Evolutionary conservation across 164 flowering plant species (phyloP), one percentile per base, ranked within the genome.

Genomic region (Vitis rotundifolia): DNA sequence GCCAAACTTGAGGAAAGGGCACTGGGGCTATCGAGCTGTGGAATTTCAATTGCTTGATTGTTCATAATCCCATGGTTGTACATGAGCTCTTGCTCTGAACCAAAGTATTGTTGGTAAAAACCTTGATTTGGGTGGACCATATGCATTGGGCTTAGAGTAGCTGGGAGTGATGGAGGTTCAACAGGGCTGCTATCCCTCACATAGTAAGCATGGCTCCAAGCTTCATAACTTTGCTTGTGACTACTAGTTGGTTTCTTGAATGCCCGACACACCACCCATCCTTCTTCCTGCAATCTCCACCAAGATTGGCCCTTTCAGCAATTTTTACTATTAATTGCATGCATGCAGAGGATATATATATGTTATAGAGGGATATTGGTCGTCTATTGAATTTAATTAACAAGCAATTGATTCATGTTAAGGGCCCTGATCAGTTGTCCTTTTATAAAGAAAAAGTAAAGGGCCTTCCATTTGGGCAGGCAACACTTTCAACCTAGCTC

Each of bases 231-330:
- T 78, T 76, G 93, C 65, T 79, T 81, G 63, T 84, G 91, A 67
- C 74, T 85, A 6, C 94, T 92, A 59, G 61, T 79, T 18, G 88
- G 91, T 80, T 93, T 93, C 77, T 79, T 91, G 83, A 93, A 93
- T 72, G 97, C 95, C 3, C 98, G 75, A 59, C 98, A 93, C 3
- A 93, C 97, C 19, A 93, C 98, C 98, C 98, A 93, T 73, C 95
- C 98, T 86, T 91, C 98, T 71, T 94, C 98, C 97, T 91, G 88
- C 77, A 71, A 5, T 47, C 6, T 37, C 64, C 28, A 53, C 66
- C 37, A 64, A 44, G 48, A 53, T 67, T 9, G 31, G 5, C 44
- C 44, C 3, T 37, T 37, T 37, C 44, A 37, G 7, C 7, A 37
- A 37, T 37, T 37, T 37, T 22, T 22, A 1, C 26, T 2, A 22